phyloP scores from a whole-genome alignment of 2,329 filamentous ascomycete genomes.

The Fusarium secorum region DNA sequence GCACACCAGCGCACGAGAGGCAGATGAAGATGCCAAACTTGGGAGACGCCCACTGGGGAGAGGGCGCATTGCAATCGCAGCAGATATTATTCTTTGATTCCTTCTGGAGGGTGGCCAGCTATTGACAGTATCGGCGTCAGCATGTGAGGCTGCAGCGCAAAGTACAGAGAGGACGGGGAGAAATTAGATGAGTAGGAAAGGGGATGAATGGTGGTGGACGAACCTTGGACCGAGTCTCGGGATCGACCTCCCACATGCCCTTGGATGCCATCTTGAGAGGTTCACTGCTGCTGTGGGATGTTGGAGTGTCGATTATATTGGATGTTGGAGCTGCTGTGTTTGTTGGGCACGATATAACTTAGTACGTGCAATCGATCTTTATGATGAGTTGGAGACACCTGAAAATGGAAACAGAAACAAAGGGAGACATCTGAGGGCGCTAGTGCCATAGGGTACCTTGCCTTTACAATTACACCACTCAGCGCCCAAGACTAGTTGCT shows the following conservation, averaged over 20 bases:
- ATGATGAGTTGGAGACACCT: constrained; percentile 23
- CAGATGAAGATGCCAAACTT: constrained; percentile 99
- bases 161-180: background rate
- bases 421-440: constrained; percentile 28
- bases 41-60: constrained; percentile 96
- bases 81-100: constrained; percentile 87
- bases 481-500: constrained; percentile 16
- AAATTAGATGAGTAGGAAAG: constrained; percentile 4
- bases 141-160: constrained; percentile 10
- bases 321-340: background rate
- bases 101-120: constrained; percentile 93
- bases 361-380: background rate
- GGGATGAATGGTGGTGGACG: constrained; percentile 28
- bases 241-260: constrained; percentile 98
- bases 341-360: background rate
- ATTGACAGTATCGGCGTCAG: constrained; percentile 24
- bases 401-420: constrained; percentile 19
- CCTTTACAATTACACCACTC: constrained; percentile 20
- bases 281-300: constrained; percentile 1
- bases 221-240: constrained; percentile 95
- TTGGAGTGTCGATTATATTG: background rate
- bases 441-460: constrained; percentile 14
- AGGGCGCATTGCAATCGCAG: constrained; percentile 94
- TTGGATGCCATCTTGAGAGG: constrained; percentile 67
- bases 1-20: constrained; percentile 91